These are phyloP conservation scores for Pichia sp. DNA, from an alignment of 1,139 yeast species.

Conservation along the genomic window DNA sequence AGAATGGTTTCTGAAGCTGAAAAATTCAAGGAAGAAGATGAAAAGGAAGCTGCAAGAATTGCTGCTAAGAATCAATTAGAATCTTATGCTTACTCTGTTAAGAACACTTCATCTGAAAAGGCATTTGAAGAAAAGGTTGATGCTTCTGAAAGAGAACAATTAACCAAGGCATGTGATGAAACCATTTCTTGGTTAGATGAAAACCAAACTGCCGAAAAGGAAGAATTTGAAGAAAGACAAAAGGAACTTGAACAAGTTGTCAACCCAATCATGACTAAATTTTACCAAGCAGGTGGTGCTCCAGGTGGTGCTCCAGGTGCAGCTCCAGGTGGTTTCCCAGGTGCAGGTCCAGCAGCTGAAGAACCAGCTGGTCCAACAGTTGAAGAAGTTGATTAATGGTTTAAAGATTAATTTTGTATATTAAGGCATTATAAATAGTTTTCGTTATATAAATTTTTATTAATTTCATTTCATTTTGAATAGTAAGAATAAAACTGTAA, in stretches of 20 bases:
- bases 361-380: conserved; percentile 52
- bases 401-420: neutral
- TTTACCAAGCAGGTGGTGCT: conserved; percentile 51
- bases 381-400: conserved; percentile 55
- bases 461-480: neutral
- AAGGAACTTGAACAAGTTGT: conserved; percentile 58
- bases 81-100: conserved; percentile 94
- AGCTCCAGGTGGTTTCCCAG: conserved; percentile 40
- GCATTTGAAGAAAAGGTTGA: conserved; percentile 40
- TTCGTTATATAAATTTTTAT: neutral
- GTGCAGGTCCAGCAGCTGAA: conserved; percentile 33
- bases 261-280: conserved; percentile 57
- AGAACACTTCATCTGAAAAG: conserved; percentile 78
- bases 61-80: conserved; percentile 98
- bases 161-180: conserved; percentile 38
- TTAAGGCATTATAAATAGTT: neutral
- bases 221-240: conserved; percentile 51
- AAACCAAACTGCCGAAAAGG: conserved; percentile 43
- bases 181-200: conserved; percentile 41
- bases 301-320: conserved; percentile 40
- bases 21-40: conserved; percentile 95
- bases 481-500: neutral
- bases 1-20: conserved; percentile 97
- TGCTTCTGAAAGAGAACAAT: conserved; percentile 35
- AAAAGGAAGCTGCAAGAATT: conserved; percentile 96